Evolutionary conservation across 768 basidiomycete genomes (phyloP).

Genomic region (Pleurotus ostreatus): DNA sequence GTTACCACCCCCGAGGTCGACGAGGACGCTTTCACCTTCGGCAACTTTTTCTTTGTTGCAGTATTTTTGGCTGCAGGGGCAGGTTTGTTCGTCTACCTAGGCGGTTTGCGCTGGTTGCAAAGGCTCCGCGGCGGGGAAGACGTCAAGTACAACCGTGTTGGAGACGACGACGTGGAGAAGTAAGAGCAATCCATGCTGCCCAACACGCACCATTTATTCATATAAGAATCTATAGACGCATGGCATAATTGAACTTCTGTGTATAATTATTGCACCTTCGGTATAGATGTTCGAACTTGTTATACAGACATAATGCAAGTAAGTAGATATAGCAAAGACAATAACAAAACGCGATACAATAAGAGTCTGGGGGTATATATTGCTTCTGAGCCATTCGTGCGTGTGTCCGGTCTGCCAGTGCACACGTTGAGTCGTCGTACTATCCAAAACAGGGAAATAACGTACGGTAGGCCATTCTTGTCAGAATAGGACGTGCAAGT

Average conservation of each 20-base stretch:
- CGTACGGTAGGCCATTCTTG: conserved; percentile 59
- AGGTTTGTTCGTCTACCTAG: conserved; percentile 46
- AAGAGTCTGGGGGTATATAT: conserved; percentile 11
- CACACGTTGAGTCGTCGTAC: background rate
- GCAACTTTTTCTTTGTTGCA: conserved; percentile 30
- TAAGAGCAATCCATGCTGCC: conserved; percentile 21
- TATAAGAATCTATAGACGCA: conserved; percentile 18
- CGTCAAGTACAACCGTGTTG: conserved; percentile 41
- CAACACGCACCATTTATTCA: background rate
- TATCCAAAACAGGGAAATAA: conserved; percentile 10
- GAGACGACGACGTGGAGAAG: conserved; percentile 48
- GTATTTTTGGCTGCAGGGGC: conserved; percentile 42
- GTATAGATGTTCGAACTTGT: background rate
- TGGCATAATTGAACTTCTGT: conserved; percentile 16
- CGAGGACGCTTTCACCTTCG: conserved; percentile 17
- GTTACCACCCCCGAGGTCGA: conserved; percentile 10
- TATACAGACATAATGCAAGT: background rate
- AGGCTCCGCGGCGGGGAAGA: conserved; percentile 30
- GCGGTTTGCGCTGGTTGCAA: conserved; percentile 43
- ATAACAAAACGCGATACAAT: conserved; percentile 2
- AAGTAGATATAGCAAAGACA: background rate
- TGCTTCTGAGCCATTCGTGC: conserved; percentile 17
- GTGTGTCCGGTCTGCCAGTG: conserved; percentile 34
- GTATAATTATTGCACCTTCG: background rate
- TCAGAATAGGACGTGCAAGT: conserved; percentile 75